phyloP scores from a whole-genome alignment of 2,329 filamentous ascomycete species.

The Neofusicoccum umdonicola region DNA sequence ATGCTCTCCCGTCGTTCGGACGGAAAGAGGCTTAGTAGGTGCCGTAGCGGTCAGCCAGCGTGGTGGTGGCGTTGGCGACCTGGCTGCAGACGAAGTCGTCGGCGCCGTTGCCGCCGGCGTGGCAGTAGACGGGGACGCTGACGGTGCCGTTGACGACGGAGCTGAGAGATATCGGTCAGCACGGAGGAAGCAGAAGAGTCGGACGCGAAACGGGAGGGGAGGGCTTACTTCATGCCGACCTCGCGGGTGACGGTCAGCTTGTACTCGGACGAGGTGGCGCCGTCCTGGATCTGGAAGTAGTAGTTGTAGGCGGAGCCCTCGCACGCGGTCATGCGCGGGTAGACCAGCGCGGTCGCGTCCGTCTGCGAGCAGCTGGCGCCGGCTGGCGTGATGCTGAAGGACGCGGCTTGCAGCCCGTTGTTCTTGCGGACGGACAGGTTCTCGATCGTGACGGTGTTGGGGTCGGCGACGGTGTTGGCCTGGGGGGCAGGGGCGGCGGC shows the following conservation, averaged over 20 bases:
- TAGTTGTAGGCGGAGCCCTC: not conserved
- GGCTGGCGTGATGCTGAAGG: not conserved
- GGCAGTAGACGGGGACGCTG: slow-evolving; percentile 3
- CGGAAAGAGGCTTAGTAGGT: not conserved
- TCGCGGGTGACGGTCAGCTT: slow-evolving; percentile 7
- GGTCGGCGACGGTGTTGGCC: not conserved
- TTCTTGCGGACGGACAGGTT: slow-evolving; percentile 6
- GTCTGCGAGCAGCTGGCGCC: not conserved
- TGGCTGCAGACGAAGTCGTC: slow-evolving; percentile 8
- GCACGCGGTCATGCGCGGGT: slow-evolving; percentile 3
- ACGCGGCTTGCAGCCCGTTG: slow-evolving; percentile 2
- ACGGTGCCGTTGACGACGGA: not conserved
- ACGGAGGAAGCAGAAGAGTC: too few relatives aligned
- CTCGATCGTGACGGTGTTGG: not conserved
- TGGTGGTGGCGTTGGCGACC: not conserved
- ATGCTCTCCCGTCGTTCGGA: too few relatives aligned
- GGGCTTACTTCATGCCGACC: slow-evolving; percentile 1
- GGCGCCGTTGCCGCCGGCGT: slow-evolving; percentile 6
- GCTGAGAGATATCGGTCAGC: not conserved
- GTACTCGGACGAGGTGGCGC: not conserved
- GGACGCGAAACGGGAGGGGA: too few relatives aligned
- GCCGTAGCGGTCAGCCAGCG: not conserved
- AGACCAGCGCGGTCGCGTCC: not conserved
- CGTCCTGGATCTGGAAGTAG: slow-evolving; percentile 5
- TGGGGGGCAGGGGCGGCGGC: not conserved